Base-by-base conservation (phyloP, 371 early-diverging fungal species). In the Actinomucor elegans region DNA sequence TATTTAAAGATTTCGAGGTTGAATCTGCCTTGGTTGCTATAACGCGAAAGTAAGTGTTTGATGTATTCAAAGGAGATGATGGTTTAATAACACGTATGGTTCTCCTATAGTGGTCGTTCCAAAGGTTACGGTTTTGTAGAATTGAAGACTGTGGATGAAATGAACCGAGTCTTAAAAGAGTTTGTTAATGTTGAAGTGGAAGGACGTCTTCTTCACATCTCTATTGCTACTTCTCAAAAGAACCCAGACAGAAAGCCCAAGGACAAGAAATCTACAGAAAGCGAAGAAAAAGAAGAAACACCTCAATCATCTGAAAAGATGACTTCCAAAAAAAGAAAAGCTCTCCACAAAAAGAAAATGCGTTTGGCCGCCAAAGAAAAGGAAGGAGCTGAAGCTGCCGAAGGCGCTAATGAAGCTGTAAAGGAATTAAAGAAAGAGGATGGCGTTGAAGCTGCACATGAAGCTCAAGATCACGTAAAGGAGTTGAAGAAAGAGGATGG, bases 51-150 rank as follows among this genome's bases (percentile, higher is more conserved):
- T 66, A 57, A 60, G 64, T 49, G 7, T 2, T 18, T 11, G 14
- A 4, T 44, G 6, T 18, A 14, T 35, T 32, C 0, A 37, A 20
- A 27, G 23, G 3, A 18, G 12, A 15, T 40, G 24, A 17, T 24
- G 14, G 2, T 5, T 23, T 34, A 34, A 20, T 29, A 15, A 35
- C 10, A n/a, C 31, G 10, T 32, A 33, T 20, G 20, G 9, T 21
- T 45, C 15, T 24, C 10, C n/a, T 20, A 37, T 58, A 65, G 61
- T 31, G 88, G 89, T 20, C 85, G 89, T 44, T 85, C 89, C 75
- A 93, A 92, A 73, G 95, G 96, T 43, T 96, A 88, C 70, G 96
- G 96, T 38, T 96, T 97, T 69, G 92, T 96, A 34, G 93, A 93
- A 55, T 77, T 93, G 47, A 85, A 69, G 28, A 72, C 78, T 50